Percentiles rank a stretch among this genome's conserved stretches.
phyloP scores from a whole-genome alignment of 768 basidiomycete species.

The Coprinopsis marcescibilis region DNA sequence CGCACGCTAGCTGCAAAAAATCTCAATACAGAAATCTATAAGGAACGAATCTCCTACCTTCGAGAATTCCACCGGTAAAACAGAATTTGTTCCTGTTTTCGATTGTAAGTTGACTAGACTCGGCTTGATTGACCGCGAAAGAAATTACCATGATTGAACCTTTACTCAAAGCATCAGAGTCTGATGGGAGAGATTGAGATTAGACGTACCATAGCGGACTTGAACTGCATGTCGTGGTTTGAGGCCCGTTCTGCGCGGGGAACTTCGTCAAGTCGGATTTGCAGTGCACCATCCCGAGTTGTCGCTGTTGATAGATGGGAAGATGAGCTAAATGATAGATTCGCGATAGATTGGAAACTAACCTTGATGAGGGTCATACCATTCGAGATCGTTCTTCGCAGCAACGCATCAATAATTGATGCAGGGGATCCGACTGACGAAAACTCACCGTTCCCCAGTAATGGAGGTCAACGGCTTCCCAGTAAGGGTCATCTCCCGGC shows the following conservation, averaged over 20 bases:
- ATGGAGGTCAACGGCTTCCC: constrained; percentile 54
- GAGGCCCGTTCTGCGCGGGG: constrained; percentile 19
- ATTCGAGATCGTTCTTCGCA: constrained; percentile 60
- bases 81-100: constrained; percentile 60
- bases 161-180: constrained; percentile 7
- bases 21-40: not conserved
- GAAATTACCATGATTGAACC: constrained; percentile 28
- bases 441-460: constrained; percentile 56
- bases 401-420: not conserved
- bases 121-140: not conserved
- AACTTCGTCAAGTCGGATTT: constrained; percentile 59
- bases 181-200: not conserved
- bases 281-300: constrained; percentile 63
- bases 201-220: constrained; percentile 39
- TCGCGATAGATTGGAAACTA: constrained; percentile 1
- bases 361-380: constrained; percentile 63
- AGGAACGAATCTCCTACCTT: constrained; percentile 27
- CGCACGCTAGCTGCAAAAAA: constrained; percentile 47
- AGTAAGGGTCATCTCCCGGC: constrained; percentile 63
- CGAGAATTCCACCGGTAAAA: constrained; percentile 74
- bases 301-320: constrained; percentile 32
- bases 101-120: not conserved
- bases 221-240: constrained; percentile 71
- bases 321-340: not conserved
- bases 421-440: not conserved